Base-by-base conservation (phyloP, 1,284 basidiomycete species). In the Porodaedalea pini region DNA sequence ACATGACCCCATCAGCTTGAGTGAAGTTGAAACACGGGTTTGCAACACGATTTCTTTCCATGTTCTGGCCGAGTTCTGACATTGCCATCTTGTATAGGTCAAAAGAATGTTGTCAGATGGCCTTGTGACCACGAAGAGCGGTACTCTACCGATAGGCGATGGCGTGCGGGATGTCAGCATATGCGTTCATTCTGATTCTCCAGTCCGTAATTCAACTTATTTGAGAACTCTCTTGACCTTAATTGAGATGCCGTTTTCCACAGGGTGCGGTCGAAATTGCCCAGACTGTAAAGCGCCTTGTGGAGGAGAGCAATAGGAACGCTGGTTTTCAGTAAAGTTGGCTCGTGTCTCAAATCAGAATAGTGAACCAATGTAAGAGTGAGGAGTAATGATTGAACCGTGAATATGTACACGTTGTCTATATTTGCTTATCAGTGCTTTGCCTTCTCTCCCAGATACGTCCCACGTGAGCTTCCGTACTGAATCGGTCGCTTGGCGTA, bases 161-260 rank as follows among this genome's bases (percentile, higher is more conserved):
- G 73, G 74, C 21, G 66, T 83, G 10, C 56, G 63, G 0, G 77
- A 82, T 52, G 77, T 86, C 0, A 79, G 81, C 2, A 84, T 86
- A 29, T 85, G 84, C 54, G 81, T 81, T 56, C 84, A 85, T 63
- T 84, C 82, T 0, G 84, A 85, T 59, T 85, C 83, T 0, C 83
- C 83, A 2, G 83, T 83, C 53, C 61, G 79, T 54, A 29, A 8
- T 23, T 31, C 36, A 39, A 29, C 40, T 5, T 19, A 27, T 19
- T 8, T 17, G 13, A 13, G 6, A 29, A 13, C 15, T 56, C 15
- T 11, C 25, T 8, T 23, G 36, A 39, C 10, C 11, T 19, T 21
- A 27, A 53, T 27, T n/a, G n/a, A n/a, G n/a, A 17, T 53, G 7
- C 8, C 17, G n/a, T n/a, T n/a, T n/a, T n/a, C n/a, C 37, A 7